Evolutionary conservation across 2,329 filamentous ascomycete species (phyloP).

Genomic region (Capronia epimyces): DNA sequence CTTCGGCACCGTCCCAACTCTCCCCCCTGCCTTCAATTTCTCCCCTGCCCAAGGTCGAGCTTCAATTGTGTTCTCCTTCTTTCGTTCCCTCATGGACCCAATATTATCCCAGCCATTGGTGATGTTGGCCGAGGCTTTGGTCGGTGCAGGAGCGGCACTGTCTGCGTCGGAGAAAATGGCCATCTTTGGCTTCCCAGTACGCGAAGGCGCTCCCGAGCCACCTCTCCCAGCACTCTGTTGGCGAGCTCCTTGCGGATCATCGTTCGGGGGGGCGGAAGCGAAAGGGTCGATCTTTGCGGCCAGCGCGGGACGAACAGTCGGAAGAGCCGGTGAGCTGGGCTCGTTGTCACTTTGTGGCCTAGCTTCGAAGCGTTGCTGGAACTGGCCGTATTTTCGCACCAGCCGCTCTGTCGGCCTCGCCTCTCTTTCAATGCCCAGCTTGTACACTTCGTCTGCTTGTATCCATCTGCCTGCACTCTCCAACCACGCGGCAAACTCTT

Average conservation of each 20-base stretch:
- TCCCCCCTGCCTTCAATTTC: slow-evolving; percentile 80
- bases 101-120: slow-evolving; percentile 88
- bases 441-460: slow-evolving; percentile 92
- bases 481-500: slow-evolving; percentile 92
- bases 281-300: slow-evolving; percentile 85
- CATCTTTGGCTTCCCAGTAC: slow-evolving; percentile 72
- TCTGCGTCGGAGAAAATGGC: slow-evolving; percentile 82
- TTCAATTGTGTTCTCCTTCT: slow-evolving; percentile 87
- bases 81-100: slow-evolving; percentile 75
- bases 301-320: slow-evolving; percentile 73
- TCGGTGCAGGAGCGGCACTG: slow-evolving; percentile 50
- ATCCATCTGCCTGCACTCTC: slow-evolving; percentile 77
- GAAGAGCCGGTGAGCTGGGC: slow-evolving; percentile 81
- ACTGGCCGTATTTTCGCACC: slow-evolving; percentile 85
- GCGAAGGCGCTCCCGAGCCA: slow-evolving; percentile 49
- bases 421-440: slow-evolving; percentile 80
- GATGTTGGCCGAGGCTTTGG: slow-evolving; percentile 41
- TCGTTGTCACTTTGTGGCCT: slow-evolving; percentile 57
- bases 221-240: slow-evolving; percentile 41
- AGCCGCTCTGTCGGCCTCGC: slow-evolving; percentile 76
- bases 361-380: slow-evolving; percentile 71
- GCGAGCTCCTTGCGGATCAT: slow-evolving; percentile 62
- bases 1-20: slow-evolving; percentile 69
- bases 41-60: slow-evolving; percentile 89
- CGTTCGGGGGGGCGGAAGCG: slow-evolving; percentile 44